Evolutionary conservation across 768 basidiomycete species (phyloP), one percentile per base, ranked within the genome.

Genomic region (Pisolithus orientalis): DNA sequence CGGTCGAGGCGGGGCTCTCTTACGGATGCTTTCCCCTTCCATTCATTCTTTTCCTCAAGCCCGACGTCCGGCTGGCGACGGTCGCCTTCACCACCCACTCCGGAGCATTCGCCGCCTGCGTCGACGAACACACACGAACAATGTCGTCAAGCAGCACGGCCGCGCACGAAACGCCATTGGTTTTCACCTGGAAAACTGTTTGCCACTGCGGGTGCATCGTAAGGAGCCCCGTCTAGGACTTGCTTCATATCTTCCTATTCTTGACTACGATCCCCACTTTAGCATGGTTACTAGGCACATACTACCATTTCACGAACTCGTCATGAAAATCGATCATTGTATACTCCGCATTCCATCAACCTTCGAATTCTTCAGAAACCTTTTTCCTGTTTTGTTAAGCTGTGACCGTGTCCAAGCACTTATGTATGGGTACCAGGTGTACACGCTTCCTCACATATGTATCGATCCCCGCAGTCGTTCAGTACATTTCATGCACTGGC

Each of bases 141-240:
- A 38, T 70, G 67, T 60, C 68, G 69, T 38, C 63, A 67, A 48
- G 67, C 58, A 21, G 60, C 63, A 34, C 63, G 67, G 31, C 66
- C 66, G 57, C 70, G 76, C 52, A 65, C 76, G 52, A 70, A 73
- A 59, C 73, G 76, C 37, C 69, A 73, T 57, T 82, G 80, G 80
- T 80, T 81, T 63, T 75, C 75, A 50, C 72, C 78, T 28, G 75
- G 75, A 64, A 75, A 75, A 65, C 61, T 81, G 56, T 78, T 80
- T 58, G 62, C 73, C 56, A 70, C 75, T 45, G 61, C 73, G 50
- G 72, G 72, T 50, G 71, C 67, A 44, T 62, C 67, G 52, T 69
- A 68, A 67, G 54, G 25, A n/a, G 24, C 24, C 37, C 32, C 21
- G 21, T 16, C 31, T 43, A 11, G 3, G 31, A 27, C 24, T 51